Base-by-base conservation (phyloP, 2,329 filamentous ascomycete species). In the Anisogramma anomala region DNA sequence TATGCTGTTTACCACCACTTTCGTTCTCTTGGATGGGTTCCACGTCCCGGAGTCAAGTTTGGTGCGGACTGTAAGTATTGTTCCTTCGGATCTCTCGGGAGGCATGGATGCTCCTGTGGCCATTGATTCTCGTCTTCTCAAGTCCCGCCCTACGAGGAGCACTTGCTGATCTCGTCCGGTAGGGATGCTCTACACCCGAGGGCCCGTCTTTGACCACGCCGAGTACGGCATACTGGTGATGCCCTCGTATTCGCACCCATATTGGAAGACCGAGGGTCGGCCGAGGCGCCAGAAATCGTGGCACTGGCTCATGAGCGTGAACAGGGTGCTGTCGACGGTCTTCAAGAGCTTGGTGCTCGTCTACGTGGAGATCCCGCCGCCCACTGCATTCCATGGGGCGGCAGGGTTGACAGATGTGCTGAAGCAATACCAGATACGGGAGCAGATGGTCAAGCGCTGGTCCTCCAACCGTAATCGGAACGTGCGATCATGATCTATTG, bases 1-100 rank as follows among this genome's bases (percentile, higher is more conserved):
- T 98, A 96, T 55, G 79, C 78, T 10, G 85, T 85, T 14, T 98
- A 94, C 58, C 91, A 98, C 57, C 89, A 98, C 58, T 98, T 94
- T 64, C 82, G 91, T 27, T 94, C 87, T 0, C 69, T 96, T 0
- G 91, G 91, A 18, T 98, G 91, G 89, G 85, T 95, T 1, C 82
- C 93, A 0, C 81, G 93, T 11, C 79, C 84, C 4, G 93, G 91
- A 26, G 80, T 94, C 57, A 98, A 98, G 56, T 98, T 98, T 53
- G 85, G 84, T 17, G 84, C 87, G 8, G 91, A 98, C 59, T 95
- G 38, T 41, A 20, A 41, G 38, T 35, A 4, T 20, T 14, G 6
- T 15, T n/a, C 5, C n/a, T n/a, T n/a, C n/a, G n/a, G 3, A 9
- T 6, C 4, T 14, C 5, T 14, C n/a, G n/a, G n/a, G n/a, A n/a